Evolutionary conservation across 2,329 filamentous ascomycete species (phyloP), one percentile per base, ranked within the genome.

Genomic region (Colletotrichum lindemuthianum): DNA sequence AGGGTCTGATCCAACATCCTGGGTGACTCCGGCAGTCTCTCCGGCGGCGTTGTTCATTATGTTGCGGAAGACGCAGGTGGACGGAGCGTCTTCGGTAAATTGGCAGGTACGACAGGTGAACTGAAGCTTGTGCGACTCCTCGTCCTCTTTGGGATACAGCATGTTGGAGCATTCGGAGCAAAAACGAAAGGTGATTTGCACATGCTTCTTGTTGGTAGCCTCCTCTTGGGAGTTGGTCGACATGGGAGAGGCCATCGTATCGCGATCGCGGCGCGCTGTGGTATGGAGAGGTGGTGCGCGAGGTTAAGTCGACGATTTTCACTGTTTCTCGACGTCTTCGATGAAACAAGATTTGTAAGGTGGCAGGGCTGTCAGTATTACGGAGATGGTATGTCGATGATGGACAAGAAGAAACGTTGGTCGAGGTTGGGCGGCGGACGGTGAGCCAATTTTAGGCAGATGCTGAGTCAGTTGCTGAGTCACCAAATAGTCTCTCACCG

Each of bases 141-240:
- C 89, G 79, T 99, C 93, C 83, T 99, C 96, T 80, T 96, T 96
- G 54, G 96, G 96, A 75, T 98, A 98, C 59, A 99, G 85, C 87
- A 99, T 92, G 84, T 99, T 99, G 72, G 94, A 97, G 82, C 96
- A 99, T 85, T 99, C 96, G 72, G 93, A 93, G 84, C 96, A 99
- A 86, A 99, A 99, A 74, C 92, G 91, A 80, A 98, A 99, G 51
- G 92, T 93, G 78, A 98, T 94, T 78, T 97, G 93, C 80, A 95
- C 89, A 69, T 83, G 81, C 70, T 82, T 82, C 72, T 84, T 84
- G 72, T 84, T 81, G 54, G 74, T 73, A 24, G 75, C 74, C 68
- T 72, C 77, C 49, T 81, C 79, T 68, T 80, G 73, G 37, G 79
- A 78, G 58, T 75, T 75, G 49, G 79, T 84, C 34, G 85, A 84